These are phyloP conservation scores for Dactylella cylindrospora DNA, from an alignment of 2,329 filamentous ascomycete genomes.

Conservation along the genomic window DNA sequence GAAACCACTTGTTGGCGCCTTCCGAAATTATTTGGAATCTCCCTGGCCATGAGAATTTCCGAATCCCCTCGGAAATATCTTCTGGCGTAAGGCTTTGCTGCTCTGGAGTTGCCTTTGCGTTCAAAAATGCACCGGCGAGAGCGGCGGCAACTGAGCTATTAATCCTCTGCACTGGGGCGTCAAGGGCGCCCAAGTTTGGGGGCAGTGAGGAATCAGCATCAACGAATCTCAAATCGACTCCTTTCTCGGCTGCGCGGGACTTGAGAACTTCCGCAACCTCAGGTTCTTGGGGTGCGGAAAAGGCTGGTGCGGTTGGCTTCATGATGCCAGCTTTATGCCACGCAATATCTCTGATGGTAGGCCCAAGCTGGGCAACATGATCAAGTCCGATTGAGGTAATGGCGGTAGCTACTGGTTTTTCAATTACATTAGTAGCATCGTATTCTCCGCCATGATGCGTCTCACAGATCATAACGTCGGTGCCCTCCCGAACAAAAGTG, in stretches of 20 bases:
- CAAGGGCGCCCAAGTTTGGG: slow-evolving; percentile 51
- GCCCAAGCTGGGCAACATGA: slow-evolving; percentile 65
- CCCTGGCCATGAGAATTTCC: slow-evolving; percentile 12
- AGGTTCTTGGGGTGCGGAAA: slow-evolving; percentile 60
- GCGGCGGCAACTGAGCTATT: slow-evolving; percentile 61
- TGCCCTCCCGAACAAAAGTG: slow-evolving; percentile 64
- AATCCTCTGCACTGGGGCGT: slow-evolving; percentile 62
- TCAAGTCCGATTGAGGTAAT: slow-evolving; percentile 70
- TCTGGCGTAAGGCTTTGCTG: background rate
- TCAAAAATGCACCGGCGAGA: slow-evolving; percentile 54
- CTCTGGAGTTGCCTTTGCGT: background rate
- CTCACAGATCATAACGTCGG: slow-evolving; percentile 67
- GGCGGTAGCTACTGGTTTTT: slow-evolving; percentile 61
- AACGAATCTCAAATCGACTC: slow-evolving; percentile 56
- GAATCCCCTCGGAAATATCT: background rate
- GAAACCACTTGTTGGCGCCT: slow-evolving; percentile 14
- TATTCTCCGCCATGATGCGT: slow-evolving; percentile 68
- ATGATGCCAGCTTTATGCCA: slow-evolving; percentile 76
- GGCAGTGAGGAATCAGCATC: slow-evolving; percentile 56
- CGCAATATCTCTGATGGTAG: slow-evolving; percentile 66
- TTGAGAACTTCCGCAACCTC: slow-evolving; percentile 56
- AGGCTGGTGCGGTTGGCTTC: slow-evolving; percentile 62
- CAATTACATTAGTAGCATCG: slow-evolving; percentile 69
- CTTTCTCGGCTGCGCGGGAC: slow-evolving; percentile 59
- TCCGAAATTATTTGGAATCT: slow-evolving; percentile 15